These are phyloP conservation scores for Stachybotrys chartarum DNA, from an alignment of 2,329 filamentous ascomycete species.

Conservation along the genomic window DNA sequence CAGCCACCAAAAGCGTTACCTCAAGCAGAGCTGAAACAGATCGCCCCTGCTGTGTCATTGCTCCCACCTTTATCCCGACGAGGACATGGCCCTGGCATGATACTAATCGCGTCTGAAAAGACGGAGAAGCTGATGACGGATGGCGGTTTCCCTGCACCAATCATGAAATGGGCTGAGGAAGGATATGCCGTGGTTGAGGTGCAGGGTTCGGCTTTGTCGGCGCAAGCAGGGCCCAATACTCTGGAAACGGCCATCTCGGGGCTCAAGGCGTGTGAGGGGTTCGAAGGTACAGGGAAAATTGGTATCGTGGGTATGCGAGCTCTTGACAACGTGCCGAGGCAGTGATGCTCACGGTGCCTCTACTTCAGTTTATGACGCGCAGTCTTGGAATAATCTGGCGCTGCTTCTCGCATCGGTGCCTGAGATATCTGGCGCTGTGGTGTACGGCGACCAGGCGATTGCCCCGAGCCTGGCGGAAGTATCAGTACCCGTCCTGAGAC, in stretches of 20 bases:
- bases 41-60: slow-evolving; percentile 14
- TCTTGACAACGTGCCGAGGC: not conserved
- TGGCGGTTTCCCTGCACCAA: slow-evolving; percentile 40
- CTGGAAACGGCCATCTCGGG: slow-evolving; percentile 8
- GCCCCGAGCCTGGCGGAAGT: not conserved
- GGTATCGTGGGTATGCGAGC: slow-evolving; percentile 25
- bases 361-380: not conserved
- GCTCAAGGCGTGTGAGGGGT: slow-evolving; percentile 12
- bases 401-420: slow-evolving; percentile 13
- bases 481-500: slow-evolving; percentile 8
- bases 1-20: slow-evolving; percentile 18
- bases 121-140: slow-evolving; percentile 8
- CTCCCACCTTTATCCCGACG: slow-evolving; percentile 25
- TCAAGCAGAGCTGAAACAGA: slow-evolving; percentile 7
- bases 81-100: slow-evolving; percentile 28
- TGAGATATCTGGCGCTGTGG: slow-evolving; percentile 11
- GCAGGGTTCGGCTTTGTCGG: not conserved
- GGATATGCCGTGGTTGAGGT: slow-evolving; percentile 57
- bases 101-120: slow-evolving; percentile 19
- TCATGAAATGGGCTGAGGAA: slow-evolving; percentile 66
- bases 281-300: slow-evolving; percentile 29
- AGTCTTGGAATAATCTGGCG: slow-evolving; percentile 13
- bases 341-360: not conserved
- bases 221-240: not conserved
- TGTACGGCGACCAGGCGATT: slow-evolving; percentile 10